A percentile compares a stretch with the other conserved stretches of the same genome.
Conservation (phyloP, 2,329 filamentous ascomycete species). For the Fusarium burgessii region DNA sequence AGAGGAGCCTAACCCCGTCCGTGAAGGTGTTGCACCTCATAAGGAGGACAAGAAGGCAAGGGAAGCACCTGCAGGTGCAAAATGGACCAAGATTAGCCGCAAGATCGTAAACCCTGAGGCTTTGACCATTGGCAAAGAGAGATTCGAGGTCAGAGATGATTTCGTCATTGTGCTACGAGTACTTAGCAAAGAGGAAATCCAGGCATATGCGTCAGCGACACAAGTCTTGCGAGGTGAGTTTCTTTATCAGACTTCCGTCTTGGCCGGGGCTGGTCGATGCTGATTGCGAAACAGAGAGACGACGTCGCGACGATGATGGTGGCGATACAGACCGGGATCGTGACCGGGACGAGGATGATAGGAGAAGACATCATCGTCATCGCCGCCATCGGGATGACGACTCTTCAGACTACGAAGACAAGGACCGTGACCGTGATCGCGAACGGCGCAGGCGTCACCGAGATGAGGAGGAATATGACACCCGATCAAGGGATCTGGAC, state of each 20-base stretch:
- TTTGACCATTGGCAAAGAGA: constrained; percentile 85
- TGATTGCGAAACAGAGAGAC: constrained; percentile 47
- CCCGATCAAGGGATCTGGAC: constrained; percentile 47
- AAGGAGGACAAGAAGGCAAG: constrained; percentile 82
- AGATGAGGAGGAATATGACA: constrained; percentile 47
- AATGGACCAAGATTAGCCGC: constrained; percentile 94
- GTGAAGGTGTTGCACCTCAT: constrained; percentile 93
- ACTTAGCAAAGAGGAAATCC: constrained; percentile 88
- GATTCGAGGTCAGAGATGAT: constrained; percentile 91
- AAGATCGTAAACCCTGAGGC: constrained; percentile 91
- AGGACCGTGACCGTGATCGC: constrained; percentile 54
- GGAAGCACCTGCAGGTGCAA: constrained; percentile 80
- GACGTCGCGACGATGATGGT: constrained; percentile 49
- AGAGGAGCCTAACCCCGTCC: constrained; percentile 83
- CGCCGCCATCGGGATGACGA: constrained; percentile 45
- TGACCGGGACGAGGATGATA: constrained; percentile 49
- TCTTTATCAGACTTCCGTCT: neutral
- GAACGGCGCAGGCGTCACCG: constrained; percentile 49
- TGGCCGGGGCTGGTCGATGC: neutral
- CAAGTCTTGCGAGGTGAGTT: constrained; percentile 80
- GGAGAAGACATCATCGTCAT: constrained; percentile 40
- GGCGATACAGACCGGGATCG: constrained; percentile 47
- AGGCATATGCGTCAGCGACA: constrained; percentile 85
- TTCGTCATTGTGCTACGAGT: constrained; percentile 94
- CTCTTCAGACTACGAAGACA: constrained; percentile 49